Evolutionary conservation across 495 filamentous ascomycete species (phyloP), one percentile per base, ranked within the genome.

Genomic region (Penicillium goetzii): DNA sequence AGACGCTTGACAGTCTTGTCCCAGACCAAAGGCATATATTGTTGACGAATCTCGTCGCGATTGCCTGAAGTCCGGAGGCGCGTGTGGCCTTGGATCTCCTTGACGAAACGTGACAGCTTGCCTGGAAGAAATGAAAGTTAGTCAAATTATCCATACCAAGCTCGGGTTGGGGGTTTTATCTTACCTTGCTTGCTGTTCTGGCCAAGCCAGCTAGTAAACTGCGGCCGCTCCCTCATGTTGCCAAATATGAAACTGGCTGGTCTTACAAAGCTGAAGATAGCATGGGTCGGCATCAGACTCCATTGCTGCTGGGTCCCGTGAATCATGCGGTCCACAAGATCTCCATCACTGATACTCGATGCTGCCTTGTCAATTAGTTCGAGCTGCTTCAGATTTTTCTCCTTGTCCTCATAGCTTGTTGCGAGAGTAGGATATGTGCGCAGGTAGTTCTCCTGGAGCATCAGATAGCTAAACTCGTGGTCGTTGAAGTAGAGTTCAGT

Each of bases 401-500:
- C 87, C 65, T 83, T 85, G n/a, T 19, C 87, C 88, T 2, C 73
- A 61, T 86, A 86, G 28, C 77, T 73, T 51, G 74, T 81, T 2
- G 91, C 76, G 12, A 84, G 81, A 10, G 84, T 81, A 15, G 94
- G 96, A 49, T 84, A 89, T 0, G 93, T 92, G 58, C 85, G 88
- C 4, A 99, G 80, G 67, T 98, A 99, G 68, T 99, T 98, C 74
- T 99, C 95, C 72, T 99, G 94, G 61, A 99, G 86, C 96, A 99
- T 98, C 56, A 99, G 76, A 68, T 88, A 91, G 70, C 91, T 96
- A 74, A 97, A 94, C 68, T 99, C 95, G 68, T 97, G 94, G 66
- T 99, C 95, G 71, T 98, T 97, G 83, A 99, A 99, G 76, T 99
- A 99, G 2, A 99, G 87, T 76, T 98, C 93, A 61, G 93, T 93